Percentiles rank a stretch among this genome's conserved stretches.
These are phyloP conservation scores for Mortierella polycephala DNA, from an alignment of 371 early-diverging fungal species.

Conservation along the genomic window DNA sequence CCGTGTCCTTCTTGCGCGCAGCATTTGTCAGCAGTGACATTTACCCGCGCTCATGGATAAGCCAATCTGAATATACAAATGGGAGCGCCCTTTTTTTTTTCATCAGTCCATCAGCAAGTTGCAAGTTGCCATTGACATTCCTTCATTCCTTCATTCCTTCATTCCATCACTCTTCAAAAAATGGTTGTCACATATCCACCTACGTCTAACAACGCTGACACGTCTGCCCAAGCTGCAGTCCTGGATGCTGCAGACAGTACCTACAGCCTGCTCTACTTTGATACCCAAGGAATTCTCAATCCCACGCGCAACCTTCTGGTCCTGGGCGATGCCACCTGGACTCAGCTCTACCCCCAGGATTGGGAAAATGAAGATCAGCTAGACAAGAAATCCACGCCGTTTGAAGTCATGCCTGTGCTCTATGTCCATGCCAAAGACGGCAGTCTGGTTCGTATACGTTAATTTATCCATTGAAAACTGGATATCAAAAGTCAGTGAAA, in stretches of 20 bases:
- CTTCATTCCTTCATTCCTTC: background rate
- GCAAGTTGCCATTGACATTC: background rate
- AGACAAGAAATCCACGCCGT: constrained; percentile 35
- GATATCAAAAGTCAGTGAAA: background rate
- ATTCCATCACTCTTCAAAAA: background rate
- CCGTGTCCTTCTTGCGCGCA: too few species aligned
- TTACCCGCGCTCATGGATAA: too few species aligned
- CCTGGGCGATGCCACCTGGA: constrained; percentile 30
- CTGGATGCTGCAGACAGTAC: constrained; percentile 31
- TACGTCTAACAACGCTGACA: constrained; percentile 18
- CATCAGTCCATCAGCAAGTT: too few species aligned
- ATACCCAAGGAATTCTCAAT: constrained; percentile 32
- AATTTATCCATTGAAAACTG: background rate
- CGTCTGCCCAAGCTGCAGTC: constrained; percentile 24
- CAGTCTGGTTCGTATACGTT: constrained; percentile 15
- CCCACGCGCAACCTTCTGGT: constrained; percentile 32
- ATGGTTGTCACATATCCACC: constrained; percentile 40
- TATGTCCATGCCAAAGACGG: constrained; percentile 47
- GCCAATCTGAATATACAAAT: too few species aligned
- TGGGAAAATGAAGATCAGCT: constrained; percentile 38
- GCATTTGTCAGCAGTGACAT: too few species aligned
- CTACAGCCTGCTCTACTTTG: constrained; percentile 45
- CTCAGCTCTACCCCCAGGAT: constrained; percentile 42
- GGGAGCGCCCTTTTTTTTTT: too few species aligned
- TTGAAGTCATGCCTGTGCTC: constrained; percentile 44